Conservation (phyloP, 2,329 filamentous ascomycete genomes). For the Dactylellina haptotyla region DNA sequence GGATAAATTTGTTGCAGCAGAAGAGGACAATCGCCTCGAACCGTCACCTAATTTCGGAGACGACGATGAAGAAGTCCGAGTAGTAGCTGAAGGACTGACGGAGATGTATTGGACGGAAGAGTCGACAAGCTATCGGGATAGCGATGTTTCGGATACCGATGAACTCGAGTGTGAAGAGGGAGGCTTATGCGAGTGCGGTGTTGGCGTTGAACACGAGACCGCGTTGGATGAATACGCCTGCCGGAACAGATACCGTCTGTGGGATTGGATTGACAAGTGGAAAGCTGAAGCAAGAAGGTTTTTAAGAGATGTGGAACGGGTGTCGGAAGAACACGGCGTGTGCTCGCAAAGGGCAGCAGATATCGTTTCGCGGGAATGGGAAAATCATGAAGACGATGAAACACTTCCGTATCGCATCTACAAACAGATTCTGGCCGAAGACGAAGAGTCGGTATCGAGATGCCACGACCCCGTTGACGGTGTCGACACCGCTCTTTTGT, state of each 20-base stretch:
- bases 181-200: not conserved
- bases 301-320: not conserved
- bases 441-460: not conserved
- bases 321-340: not conserved
- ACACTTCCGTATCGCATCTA: constrained; percentile 7
- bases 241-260: too few relatives aligned
- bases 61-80: too few relatives aligned
- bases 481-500: not conserved
- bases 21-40: too few relatives aligned
- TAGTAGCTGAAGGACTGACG: too few relatives aligned
- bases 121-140: not conserved
- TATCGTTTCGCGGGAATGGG: not conserved
- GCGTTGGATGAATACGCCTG: too few relatives aligned
- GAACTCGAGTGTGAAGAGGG: not conserved
- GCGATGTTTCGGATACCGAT: not conserved
- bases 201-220: not conserved
- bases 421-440: constrained; percentile 3
- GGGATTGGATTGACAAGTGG: too few relatives aligned
- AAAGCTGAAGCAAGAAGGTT: too few relatives aligned
- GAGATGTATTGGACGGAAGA: not conserved
- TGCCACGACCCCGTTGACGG: not conserved
- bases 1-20: too few relatives aligned
- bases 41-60: too few relatives aligned
- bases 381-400: not conserved
- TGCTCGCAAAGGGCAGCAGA: not conserved